A percentile compares a stretch with the other conserved stretches of the same genome.
Evolutionary conservation across 306 rosid species (phyloP).

Genomic region (Neltuma alba): DNA sequence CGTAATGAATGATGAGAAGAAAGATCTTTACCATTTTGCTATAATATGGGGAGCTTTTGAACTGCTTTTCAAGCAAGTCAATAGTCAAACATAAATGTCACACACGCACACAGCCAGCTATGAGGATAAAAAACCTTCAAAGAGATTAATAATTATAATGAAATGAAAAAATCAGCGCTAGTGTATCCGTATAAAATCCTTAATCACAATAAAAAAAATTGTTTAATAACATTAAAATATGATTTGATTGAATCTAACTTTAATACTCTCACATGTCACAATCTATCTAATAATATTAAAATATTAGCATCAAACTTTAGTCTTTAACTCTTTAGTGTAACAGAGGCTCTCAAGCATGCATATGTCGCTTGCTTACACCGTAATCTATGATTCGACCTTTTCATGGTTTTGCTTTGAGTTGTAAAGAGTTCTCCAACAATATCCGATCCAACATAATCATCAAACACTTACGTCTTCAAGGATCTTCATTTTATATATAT

Average conservation of each 20-base stretch:
- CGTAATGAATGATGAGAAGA: too few relatives aligned
- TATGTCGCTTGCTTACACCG: slow-evolving; percentile 1
- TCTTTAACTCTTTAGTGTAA: background rate
- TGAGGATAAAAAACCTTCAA: too few relatives aligned
- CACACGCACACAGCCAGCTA: too few relatives aligned
- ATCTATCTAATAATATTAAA: background rate
- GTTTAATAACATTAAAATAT: background rate
- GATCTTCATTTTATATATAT: background rate
- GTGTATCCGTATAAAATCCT: background rate
- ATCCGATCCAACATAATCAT: too few relatives aligned
- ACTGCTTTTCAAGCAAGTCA: background rate
- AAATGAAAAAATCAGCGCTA: background rate
- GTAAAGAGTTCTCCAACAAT: background rate
- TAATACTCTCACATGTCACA: background rate
- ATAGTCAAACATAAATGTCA: background rate
- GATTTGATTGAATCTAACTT: background rate
- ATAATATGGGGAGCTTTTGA: background rate
- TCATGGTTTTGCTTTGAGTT: background rate
- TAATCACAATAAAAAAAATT: background rate
- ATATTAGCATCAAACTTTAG: background rate
- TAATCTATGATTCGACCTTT: background rate
- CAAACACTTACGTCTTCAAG: background rate
- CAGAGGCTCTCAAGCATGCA: background rate
- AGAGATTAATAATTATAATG: too few relatives aligned
- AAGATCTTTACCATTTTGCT: too few relatives aligned